Base-by-base conservation (phyloP, 805 yeast species). In the Wickerhamomyces alni region DNA sequence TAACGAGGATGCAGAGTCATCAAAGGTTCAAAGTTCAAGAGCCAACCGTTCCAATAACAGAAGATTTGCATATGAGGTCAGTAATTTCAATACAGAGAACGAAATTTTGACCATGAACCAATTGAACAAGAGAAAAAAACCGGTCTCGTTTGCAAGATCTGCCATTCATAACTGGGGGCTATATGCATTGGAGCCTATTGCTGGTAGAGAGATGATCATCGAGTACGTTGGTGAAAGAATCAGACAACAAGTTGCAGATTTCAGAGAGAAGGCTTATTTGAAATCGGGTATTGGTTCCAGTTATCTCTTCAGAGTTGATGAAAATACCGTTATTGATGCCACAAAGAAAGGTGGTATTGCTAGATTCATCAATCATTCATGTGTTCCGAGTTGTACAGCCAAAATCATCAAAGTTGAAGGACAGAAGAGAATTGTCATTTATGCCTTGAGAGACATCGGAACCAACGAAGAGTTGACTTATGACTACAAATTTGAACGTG, bases 141-240 rank as follows among this genome's bases (percentile, higher is more conserved):
- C 96, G 0, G 97, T 91, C 8, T 82, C 93, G n/a, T 89, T 89
- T 69, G 97, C 97, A 0, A 71, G 98, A 39, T 88, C 97, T 2
- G 95, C 97, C 0, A 93, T 93, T 54, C 99, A 93, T 60, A 87
- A 91, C 55, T 93, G 99, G 99, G 99, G 99, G 0, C 65, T 93
- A 30, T 93, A 88, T 62, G 99, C 99, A 0, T 66, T 86, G 53
- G 98, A 93, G 54, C 95, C 95, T 2, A 93, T 93, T 55, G 85
- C 87, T n/a, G 94, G 93, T 1, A 84, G 80, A 49, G 99, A 93
- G 61, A 91, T 93, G 96, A 88, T 93, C 54, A 91, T 93, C 43
- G 99, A 93, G 61, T 93, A 93, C 53, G 97, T 93, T 5, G 99
- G 99, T 22, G 98, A 93, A 51, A 74, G 94, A 40, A 80, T 93